Base-by-base conservation (phyloP, 2,329 filamentous ascomycete species). In the Arthrobotrys entomopaga region DNA sequence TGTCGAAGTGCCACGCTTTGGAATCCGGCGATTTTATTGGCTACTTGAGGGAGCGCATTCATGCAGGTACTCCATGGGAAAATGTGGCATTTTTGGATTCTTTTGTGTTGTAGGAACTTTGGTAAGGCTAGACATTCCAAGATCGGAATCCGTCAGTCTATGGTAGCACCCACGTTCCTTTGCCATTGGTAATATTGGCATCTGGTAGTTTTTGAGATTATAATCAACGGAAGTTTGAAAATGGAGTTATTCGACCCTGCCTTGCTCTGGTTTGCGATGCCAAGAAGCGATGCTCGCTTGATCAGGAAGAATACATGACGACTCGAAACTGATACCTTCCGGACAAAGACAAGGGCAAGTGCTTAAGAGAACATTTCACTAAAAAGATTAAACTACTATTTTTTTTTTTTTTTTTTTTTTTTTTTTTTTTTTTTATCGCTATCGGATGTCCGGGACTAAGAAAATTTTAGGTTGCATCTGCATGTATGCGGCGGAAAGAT, bases 401-500 rank as follows among this genome's bases (percentile, higher is more conserved):
- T 38, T 48, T 56, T 26, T 65, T 56, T 34, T 56, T 48, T 34
- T 19, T 8, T 22, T 22, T 20, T 3, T 6, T 5, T n/a, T 24
- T 22, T 40, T n/a, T 3, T 15, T 11, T 7, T 8, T 10, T 2
- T 24, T 26, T 38, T 72, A 72, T 72, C 59, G 67, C 20, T 67
- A 67, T 72, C 60, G 46, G 16, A 54, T 22, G 40, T 43, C 11
- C 34, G 15, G 26, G 42, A 34, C 29, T 34, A 8, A 10, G 29
- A 34, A 34, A 34, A 10, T 34, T 34, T 15, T 10, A 40, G 24
- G n/a, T 20, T 29, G 15, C 20, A 19, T 19, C 29, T 60, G 46
- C 59, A 53, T 59, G 60, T 34, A 73, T 57, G 69, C 69, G 69
- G 69, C 69, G 69, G 69, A 50, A 57, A 66, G 54, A 73, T 73